phyloP scores from a whole-genome alignment of 345 rosid species.

The Carallia pectinifolia region DNA sequence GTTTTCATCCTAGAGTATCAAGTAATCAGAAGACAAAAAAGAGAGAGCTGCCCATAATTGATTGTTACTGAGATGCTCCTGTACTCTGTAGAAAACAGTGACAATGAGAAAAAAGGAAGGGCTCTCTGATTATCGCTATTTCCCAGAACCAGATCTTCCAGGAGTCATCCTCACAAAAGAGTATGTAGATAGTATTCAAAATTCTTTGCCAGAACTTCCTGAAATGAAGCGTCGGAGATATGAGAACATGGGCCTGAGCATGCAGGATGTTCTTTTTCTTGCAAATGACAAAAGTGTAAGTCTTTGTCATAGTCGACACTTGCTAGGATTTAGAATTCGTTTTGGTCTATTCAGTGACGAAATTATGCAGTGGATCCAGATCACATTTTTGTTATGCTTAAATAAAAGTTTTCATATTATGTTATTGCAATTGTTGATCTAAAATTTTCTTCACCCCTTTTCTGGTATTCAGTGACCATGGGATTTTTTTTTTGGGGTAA shows the following conservation, averaged over 20 bases:
- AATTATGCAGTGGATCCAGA: neutral
- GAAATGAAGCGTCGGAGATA: constrained; percentile 82
- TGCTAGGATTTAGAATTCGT: neutral
- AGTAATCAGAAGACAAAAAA: neutral
- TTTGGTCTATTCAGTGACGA: neutral
- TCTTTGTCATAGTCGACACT: constrained; percentile 5
- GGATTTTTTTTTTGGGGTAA: neutral
- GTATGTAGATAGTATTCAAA: constrained; percentile 51
- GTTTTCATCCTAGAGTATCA: neutral
- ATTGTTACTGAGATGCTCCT: constrained; percentile 17
- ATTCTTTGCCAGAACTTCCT: constrained; percentile 85
- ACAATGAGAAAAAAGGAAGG: constrained; percentile 98
- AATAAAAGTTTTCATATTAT: no score
- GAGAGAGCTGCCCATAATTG: neutral
- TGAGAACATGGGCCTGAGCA: constrained; percentile 80
- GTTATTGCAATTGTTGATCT: neutral
- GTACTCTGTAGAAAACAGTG: constrained; percentile 68
- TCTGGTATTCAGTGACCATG: neutral
- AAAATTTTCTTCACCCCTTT: neutral
- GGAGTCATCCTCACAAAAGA: constrained; percentile 70
- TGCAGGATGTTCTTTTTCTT: constrained; percentile 96
- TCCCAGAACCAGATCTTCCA: constrained; percentile 97
- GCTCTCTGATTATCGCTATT: constrained; percentile 88
- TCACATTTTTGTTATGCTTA: neutral
- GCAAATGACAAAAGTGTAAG: constrained; percentile 77